phyloP scores from a whole-genome alignment of 202 grass and related monocot species.

The Carex arenaria region DNA sequence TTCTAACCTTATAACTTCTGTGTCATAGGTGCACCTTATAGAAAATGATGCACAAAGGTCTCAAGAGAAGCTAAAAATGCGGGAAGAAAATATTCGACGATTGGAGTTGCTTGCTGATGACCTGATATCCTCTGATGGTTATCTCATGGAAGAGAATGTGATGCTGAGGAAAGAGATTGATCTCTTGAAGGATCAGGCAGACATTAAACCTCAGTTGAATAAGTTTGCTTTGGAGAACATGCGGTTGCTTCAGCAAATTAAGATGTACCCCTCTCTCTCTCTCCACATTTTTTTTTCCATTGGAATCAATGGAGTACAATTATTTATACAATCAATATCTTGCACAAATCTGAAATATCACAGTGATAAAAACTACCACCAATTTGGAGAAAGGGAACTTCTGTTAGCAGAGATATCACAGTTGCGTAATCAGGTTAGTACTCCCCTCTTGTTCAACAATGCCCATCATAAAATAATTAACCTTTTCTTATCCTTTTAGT shows the following conservation, averaged over 20 bases:
- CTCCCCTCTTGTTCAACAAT: constrained; percentile 20
- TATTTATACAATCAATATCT: constrained; percentile 9
- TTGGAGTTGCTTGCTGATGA: constrained; percentile 45
- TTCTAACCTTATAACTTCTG: neutral
- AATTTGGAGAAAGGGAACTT: constrained; percentile 63
- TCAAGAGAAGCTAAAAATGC: constrained; percentile 39
- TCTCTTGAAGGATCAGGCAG: constrained; percentile 47
- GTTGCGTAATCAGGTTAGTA: constrained; percentile 64
- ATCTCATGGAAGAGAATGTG: constrained; percentile 64
- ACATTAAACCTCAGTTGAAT: constrained; percentile 57
- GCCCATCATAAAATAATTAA: neutral
- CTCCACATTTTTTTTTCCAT: neutral
- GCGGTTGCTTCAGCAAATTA: constrained; percentile 72
- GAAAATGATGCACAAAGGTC: constrained; percentile 57
- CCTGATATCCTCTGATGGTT: constrained; percentile 43
- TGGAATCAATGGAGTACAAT: neutral
- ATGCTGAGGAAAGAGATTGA: constrained; percentile 53
- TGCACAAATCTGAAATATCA: constrained; percentile 30
- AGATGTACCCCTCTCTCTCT: constrained; percentile 35
- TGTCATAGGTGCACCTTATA: constrained; percentile 49
- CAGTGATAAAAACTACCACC: constrained; percentile 61
- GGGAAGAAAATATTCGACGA: constrained; percentile 50
- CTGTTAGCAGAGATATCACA: constrained; percentile 66
- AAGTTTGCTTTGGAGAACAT: constrained; percentile 88
- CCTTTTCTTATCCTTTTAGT: constrained; percentile 12